Conservation (phyloP, 345 rosid genomes). For the Populus tremula region DNA sequence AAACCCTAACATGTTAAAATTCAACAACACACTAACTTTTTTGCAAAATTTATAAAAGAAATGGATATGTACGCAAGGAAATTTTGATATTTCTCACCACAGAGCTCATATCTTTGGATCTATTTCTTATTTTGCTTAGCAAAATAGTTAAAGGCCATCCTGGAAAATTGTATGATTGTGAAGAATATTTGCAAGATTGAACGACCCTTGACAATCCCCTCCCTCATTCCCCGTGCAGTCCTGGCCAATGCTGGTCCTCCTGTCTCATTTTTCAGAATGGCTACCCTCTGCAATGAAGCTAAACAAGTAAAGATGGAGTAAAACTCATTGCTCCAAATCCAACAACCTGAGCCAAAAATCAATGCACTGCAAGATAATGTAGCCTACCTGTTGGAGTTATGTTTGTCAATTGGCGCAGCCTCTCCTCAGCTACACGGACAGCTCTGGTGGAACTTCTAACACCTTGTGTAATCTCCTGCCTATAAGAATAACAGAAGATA, state of each 20-base stretch:
- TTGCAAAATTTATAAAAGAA: constrained; percentile 7
- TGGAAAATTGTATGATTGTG: constrained; percentile 45
- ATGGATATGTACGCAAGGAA: neutral
- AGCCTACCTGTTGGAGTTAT: constrained; percentile 51
- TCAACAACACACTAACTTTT: neutral
- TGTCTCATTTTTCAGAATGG: constrained; percentile 32
- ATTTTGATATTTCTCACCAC: constrained; percentile 24
- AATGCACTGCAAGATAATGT: neutral
- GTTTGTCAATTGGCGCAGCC: constrained; percentile 55
- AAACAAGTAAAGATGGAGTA: constrained; percentile 58
- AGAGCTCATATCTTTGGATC: constrained; percentile 19
- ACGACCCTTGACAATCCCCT: constrained; percentile 72
- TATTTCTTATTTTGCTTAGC: constrained; percentile 44
- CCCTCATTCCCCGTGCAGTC: constrained; percentile 50
- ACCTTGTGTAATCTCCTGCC: constrained; percentile 83
- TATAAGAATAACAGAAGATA: constrained; percentile 12
- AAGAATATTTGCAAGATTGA: constrained; percentile 49
- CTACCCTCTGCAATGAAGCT: constrained; percentile 67
- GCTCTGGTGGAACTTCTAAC: constrained; percentile 73
- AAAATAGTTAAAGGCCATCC: constrained; percentile 40
- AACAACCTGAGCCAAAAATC: neutral
- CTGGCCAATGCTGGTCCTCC: constrained; percentile 53
- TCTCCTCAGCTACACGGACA: constrained; percentile 84
- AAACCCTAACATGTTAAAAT: neutral
- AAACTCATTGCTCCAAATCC: constrained; percentile 27